Evolutionary conservation across 106 monocot genomes (phyloP).

Genomic region (Allium cepa): DNA sequence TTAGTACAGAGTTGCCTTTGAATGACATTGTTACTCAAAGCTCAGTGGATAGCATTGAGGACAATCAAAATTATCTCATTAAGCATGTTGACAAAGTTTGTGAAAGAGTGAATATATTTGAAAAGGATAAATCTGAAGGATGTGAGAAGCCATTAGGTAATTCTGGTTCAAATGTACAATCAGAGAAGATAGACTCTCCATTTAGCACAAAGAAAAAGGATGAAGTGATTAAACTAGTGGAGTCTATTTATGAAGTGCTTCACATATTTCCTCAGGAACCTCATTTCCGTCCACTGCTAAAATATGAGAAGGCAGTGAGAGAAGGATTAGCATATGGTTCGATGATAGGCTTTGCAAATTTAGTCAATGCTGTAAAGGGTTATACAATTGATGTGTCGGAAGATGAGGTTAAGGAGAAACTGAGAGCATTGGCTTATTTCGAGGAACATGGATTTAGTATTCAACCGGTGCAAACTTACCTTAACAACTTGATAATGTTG

Average conservation of each 20-base stretch:
- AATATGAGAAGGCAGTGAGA: neutral
- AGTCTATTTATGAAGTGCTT: neutral
- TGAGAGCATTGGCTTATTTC: conserved; percentile 1
- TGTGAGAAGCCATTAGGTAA: neutral
- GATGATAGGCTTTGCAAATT: neutral
- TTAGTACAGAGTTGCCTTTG: no score
- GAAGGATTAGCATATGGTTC: conserved; percentile 3
- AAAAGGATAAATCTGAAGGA: neutral
- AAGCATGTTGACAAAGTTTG: neutral
- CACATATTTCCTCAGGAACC: neutral
- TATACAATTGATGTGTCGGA: neutral
- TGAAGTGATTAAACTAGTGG: neutral
- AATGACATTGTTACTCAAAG: no score
- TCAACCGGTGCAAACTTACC: neutral
- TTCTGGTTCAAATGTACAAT: neutral
- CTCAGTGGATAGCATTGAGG: neutral
- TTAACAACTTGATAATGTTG: neutral
- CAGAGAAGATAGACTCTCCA: neutral
- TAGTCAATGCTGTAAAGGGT: neutral
- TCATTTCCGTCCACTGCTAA: conserved; percentile 2
- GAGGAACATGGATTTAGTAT: conserved; percentile 5
- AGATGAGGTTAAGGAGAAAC: neutral
- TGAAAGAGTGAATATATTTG: neutral
- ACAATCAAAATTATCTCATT: neutral
- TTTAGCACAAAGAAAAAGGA: neutral